Evolutionary conservation across 129 eudicot species (phyloP), one percentile per base, ranked within the genome.

Genomic region (Arctium minus): DNA sequence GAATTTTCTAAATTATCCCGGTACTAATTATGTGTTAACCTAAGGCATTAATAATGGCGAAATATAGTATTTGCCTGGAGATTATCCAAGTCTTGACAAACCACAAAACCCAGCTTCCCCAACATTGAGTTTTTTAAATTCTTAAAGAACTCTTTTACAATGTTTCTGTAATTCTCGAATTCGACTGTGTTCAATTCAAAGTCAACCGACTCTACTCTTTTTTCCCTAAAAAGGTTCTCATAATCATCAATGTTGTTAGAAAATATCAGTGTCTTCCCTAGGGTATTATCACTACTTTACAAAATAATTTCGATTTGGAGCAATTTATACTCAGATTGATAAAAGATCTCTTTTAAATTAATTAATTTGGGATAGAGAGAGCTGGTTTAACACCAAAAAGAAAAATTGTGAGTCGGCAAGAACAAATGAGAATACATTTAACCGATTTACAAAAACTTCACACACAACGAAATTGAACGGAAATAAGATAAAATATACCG

Each of bases 401-500:
- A 72, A 65, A 30, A 79, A 8, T 1, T 22, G 40, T 29, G 29
- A 65, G 64, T 79, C 38, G 22, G 40, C 65, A 40, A 38, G 17
- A 56, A 11, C 36, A 70, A 48, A 65, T 15, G 56, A 46, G 6
- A 60, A 2, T 10, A 37, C 0, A 84, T 17, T 83, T 72, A 48
- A 31, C 68, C 78, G 0, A 37, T 40, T 27, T 22, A 80, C 35
- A 15, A 44, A 80, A 70, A 17, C 48, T 62, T 40, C 9, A 39
- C 46, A 22, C 8, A 74, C 9, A 11, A 35, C 11, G 30, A 46
- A 81, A 86, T 29, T 40, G 67, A 81, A 46, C 32, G 11, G n/a
- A 40, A 76, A 53, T 18, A 31, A 13, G 31, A 67, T 22, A 1
- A 60, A 60, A 70, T 68, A 27, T 81, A 84, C 92, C 86, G 38